Percentiles rank a stretch among this genome's conserved stretches.
Conservation (phyloP, 371 early-diverging fungal species). For the Batrachochytrium dendrobatidis region DNA sequence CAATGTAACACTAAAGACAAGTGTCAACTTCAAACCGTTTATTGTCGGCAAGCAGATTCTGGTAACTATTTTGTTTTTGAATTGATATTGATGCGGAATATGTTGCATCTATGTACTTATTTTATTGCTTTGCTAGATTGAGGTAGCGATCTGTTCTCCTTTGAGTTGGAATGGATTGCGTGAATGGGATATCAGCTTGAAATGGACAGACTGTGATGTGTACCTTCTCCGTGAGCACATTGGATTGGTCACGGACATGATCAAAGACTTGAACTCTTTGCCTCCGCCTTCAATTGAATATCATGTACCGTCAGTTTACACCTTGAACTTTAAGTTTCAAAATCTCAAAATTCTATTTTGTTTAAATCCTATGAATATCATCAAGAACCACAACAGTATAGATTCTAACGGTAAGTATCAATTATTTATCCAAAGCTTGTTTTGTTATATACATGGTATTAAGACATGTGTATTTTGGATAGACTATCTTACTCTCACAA, state of each 20-base stretch:
- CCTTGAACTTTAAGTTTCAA: constrained; percentile 43
- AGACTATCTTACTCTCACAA: not conserved
- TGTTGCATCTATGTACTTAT: constrained; percentile 25
- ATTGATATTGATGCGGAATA: constrained; percentile 42
- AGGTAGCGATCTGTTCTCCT: constrained; percentile 55
- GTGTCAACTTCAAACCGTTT: constrained; percentile 60
- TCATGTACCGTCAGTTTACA: constrained; percentile 67
- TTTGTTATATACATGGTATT: not conserved
- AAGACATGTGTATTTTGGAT: not conserved
- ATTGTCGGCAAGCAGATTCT: not conserved
- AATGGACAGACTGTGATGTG: constrained; percentile 31
- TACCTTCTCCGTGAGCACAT: constrained; percentile 77
- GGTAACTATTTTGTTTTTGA: constrained; percentile 28
- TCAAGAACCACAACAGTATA: constrained; percentile 56
- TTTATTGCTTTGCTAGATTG: constrained; percentile 36
- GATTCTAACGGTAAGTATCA: constrained; percentile 72
- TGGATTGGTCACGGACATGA: constrained; percentile 66
- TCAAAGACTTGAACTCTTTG: constrained; percentile 64
- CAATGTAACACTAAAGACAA: constrained; percentile 50
- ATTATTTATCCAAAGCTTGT: too few relatives aligned
- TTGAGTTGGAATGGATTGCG: constrained; percentile 71
- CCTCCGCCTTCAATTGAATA: constrained; percentile 49
- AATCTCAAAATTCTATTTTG: constrained; percentile 57
- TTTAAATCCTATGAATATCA: constrained; percentile 76
- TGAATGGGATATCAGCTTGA: constrained; percentile 54